A percentile compares a stretch with the other conserved stretches of the same genome.
Evolutionary conservation across 441 rosid species (phyloP).

Genomic region (Pelargonium australe): DNA sequence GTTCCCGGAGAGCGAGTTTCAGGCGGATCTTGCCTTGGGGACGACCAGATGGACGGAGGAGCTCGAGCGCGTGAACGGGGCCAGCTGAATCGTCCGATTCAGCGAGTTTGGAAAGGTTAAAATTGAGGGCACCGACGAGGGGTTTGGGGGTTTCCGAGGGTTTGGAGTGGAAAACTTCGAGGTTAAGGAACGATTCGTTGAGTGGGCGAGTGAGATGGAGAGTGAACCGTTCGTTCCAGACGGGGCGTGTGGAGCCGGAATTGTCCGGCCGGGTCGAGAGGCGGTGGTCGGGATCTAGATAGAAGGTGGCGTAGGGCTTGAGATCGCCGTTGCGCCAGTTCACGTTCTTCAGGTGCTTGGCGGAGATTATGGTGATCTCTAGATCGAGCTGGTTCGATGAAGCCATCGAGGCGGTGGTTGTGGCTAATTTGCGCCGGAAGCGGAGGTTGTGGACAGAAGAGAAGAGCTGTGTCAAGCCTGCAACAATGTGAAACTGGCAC

Average conservation of each 20-base stretch:
- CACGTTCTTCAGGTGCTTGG: constrained; percentile 57
- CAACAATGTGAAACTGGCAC: too few species aligned
- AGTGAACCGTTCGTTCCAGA: constrained; percentile 54
- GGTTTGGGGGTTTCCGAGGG: constrained; percentile 49
- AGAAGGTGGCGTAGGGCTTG: constrained; percentile 47
- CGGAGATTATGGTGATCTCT: constrained; percentile 39
- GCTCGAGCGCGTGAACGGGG: constrained; percentile 27
- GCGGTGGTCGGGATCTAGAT: constrained; percentile 38
- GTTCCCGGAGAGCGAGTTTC: constrained; percentile 34
- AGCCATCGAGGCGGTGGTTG: too few species aligned
- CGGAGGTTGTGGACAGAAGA: too few species aligned
- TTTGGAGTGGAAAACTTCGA: constrained; percentile 50
- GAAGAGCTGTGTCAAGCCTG: too few species aligned
- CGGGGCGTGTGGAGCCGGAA: constrained; percentile 36
- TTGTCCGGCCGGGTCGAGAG: constrained; percentile 49
- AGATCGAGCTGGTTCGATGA: constrained; percentile 32
- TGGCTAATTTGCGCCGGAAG: too few species aligned
- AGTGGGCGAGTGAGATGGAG: constrained; percentile 35
- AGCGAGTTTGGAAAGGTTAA: constrained; percentile 26
- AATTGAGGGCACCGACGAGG: constrained; percentile 42
- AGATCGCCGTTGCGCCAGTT: constrained; percentile 55
- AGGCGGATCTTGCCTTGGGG: constrained; percentile 45
- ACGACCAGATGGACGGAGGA: constrained; percentile 48
- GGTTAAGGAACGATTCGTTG: constrained; percentile 35
- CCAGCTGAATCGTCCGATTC: constrained; percentile 20